phyloP scores from a whole-genome alignment of 495 filamentous ascomycete species.

The Sabuloglossum arenarium region DNA sequence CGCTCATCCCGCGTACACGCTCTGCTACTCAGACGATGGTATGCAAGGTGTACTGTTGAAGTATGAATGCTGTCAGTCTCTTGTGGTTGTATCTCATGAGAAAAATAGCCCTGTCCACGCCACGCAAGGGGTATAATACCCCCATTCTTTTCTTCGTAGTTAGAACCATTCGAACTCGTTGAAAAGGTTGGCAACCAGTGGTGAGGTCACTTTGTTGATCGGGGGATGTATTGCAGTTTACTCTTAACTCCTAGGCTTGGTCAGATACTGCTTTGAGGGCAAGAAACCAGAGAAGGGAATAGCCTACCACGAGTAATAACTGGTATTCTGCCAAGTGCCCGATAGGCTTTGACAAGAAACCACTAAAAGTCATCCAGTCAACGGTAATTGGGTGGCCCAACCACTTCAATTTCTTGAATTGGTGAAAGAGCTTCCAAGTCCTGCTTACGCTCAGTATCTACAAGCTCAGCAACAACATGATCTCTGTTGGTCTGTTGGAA shows the following conservation, averaged over 20 bases:
- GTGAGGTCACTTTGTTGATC: constrained; percentile 44
- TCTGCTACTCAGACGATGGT: too few species aligned
- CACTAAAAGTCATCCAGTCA: constrained; percentile 41
- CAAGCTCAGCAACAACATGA: constrained; percentile 71
- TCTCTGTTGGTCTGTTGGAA: constrained; percentile 66
- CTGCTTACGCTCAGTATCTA: constrained; percentile 88
- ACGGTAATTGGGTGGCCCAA: constrained; percentile 43
- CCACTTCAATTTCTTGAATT: constrained; percentile 55
- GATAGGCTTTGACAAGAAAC: constrained; percentile 90
- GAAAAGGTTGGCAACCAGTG: constrained; percentile 52
- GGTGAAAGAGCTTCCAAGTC: constrained; percentile 85
- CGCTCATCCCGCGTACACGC: too few species aligned
- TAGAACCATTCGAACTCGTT: too few species aligned
- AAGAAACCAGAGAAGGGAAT: neutral
- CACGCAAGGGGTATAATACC: too few species aligned
- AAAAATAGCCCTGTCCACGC: too few species aligned
- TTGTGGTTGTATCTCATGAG: too few species aligned
- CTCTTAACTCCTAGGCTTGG: constrained; percentile 57
- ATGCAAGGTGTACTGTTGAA: too few species aligned
- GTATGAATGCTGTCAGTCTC: too few species aligned
- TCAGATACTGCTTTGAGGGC: neutral
- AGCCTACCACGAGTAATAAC: constrained; percentile 57
- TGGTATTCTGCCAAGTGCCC: constrained; percentile 91
- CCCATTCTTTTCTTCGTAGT: too few species aligned
- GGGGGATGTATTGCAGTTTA: constrained; percentile 51